phyloP scores from a whole-genome alignment of 805 yeast species.

The Peterozyma xylosa region DNA sequence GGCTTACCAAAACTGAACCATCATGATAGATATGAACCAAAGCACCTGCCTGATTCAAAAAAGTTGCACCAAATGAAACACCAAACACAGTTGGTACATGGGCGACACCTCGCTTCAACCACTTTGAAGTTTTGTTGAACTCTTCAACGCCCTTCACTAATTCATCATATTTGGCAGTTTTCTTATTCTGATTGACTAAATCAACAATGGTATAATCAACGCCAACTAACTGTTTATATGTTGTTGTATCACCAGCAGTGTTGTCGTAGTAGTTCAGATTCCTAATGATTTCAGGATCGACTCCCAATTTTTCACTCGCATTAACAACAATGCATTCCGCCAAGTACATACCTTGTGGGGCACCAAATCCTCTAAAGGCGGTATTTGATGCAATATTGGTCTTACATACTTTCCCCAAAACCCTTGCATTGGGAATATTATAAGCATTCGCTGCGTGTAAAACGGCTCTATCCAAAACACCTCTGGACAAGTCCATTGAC shows the following conservation, averaged over 20 bases:
- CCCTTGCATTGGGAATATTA: constrained; percentile 31
- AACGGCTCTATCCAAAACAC: constrained; percentile 40
- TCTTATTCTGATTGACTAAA: constrained; percentile 26
- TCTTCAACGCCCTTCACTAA: constrained; percentile 27
- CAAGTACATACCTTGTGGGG: constrained; percentile 41
- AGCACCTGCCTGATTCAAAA: constrained; percentile 41
- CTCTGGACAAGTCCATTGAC: constrained; percentile 39
- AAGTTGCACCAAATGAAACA: constrained; percentile 36
- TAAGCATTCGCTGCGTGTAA: constrained; percentile 35
- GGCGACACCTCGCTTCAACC: constrained; percentile 40
- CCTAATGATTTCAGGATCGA: constrained; percentile 32
- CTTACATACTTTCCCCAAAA: constrained; percentile 30
- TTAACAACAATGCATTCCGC: constrained; percentile 32
- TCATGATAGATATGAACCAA: constrained; percentile 36
- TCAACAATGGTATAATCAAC: constrained; percentile 31
- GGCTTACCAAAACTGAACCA: constrained; percentile 37
- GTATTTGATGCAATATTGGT: constrained; percentile 41
- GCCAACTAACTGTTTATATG: constrained; percentile 30
- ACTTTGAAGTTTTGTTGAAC: constrained; percentile 30
- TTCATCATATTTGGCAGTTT: constrained; percentile 25
- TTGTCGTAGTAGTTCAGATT: constrained; percentile 26
- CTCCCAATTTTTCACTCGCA: constrained; percentile 28
- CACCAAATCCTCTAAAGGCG: constrained; percentile 43
- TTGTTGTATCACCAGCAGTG: constrained; percentile 17
- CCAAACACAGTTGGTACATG: constrained; percentile 42